Percentiles rank a stretch among this genome's conserved stretches.
Conservation (phyloP, 441 rosid genomes). For the Syzygium malaccense region DNA sequence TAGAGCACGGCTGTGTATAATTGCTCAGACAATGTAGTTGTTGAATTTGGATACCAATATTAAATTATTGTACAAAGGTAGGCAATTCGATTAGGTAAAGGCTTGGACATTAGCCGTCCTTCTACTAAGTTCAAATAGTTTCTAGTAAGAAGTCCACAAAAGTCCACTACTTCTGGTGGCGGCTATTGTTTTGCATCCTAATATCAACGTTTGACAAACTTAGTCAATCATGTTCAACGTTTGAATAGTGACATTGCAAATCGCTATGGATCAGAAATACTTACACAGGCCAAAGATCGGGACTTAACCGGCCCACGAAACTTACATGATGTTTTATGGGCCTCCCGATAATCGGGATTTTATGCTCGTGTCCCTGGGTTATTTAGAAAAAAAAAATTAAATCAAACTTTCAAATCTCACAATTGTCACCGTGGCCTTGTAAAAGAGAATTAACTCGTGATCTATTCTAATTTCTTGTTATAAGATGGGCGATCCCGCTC, state of each 20-base stretch:
- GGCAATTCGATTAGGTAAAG: not conserved
- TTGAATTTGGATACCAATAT: not conserved
- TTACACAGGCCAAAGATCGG: not conserved
- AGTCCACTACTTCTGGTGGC: not conserved
- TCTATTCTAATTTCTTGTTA: not conserved
- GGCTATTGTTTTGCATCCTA: not conserved
- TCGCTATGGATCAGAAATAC: not conserved
- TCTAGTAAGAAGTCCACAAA: not conserved
- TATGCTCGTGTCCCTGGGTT: not conserved
- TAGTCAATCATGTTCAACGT: not conserved
- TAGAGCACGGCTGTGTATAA: not conserved
- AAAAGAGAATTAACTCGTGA: not conserved
- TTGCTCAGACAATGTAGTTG: not conserved
- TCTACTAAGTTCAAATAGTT: not conserved
- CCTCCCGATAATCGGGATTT: rapidly evolving
- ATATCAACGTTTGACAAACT: not conserved
- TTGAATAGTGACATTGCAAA: not conserved
- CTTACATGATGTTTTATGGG: not conserved
- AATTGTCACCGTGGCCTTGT: not conserved
- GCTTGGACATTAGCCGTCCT: not conserved
- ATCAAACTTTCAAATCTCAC: not conserved
- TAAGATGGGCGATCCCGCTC: not conserved
- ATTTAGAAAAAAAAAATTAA: not conserved
- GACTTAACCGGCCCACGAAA: not conserved
- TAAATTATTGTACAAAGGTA: not conserved